Percentiles rank a stretch among this genome's conserved stretches.
Conservation (phyloP, 1,139 yeast genomes). For the Geotrichum klebahnii region DNA sequence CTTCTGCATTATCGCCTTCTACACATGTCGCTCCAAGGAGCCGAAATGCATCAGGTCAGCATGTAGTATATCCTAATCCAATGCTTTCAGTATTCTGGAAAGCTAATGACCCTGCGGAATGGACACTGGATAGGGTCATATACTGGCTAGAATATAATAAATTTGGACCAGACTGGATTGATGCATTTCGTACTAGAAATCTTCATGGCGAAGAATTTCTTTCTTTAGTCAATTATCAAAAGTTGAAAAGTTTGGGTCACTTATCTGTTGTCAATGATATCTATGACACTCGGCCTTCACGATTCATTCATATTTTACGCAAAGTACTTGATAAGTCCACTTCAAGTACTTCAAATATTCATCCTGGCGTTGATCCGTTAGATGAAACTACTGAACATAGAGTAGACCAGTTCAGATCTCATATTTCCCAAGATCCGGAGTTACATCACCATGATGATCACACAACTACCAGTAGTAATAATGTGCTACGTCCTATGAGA, state of each 20-base stretch:
- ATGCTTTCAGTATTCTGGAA: conserved; percentile 32
- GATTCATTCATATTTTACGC: conserved; percentile 53
- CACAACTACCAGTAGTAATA: neutral
- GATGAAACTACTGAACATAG: conserved; percentile 14
- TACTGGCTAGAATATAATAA: conserved; percentile 64
- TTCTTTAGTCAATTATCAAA: conserved; percentile 64
- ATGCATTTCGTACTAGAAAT: conserved; percentile 55
- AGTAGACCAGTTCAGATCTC: conserved; percentile 3
- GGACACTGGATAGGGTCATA: conserved; percentile 66
- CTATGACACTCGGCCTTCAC: conserved; percentile 50
- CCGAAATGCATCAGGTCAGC: conserved; percentile 24
- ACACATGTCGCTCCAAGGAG: conserved; percentile 21
- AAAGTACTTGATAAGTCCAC: conserved; percentile 44
- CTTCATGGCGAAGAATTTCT: conserved; percentile 63
- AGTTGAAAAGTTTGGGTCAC: conserved; percentile 41
- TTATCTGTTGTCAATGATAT: conserved; percentile 42
- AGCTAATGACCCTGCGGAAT: conserved; percentile 44
- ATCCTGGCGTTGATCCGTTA: conserved; percentile 19
- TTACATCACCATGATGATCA: conserved; percentile 3
- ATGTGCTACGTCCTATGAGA: conserved; percentile 11
- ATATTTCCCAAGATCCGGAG: conserved; percentile 3
- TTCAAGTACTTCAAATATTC: conserved; percentile 23
- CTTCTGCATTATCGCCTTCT: conserved; percentile 19
- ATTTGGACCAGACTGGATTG: conserved; percentile 71
- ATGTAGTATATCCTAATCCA: conserved; percentile 22